phyloP scores from a whole-genome alignment of 352 stramenopile genomes.

The Globisporangium iwayamae region DNA sequence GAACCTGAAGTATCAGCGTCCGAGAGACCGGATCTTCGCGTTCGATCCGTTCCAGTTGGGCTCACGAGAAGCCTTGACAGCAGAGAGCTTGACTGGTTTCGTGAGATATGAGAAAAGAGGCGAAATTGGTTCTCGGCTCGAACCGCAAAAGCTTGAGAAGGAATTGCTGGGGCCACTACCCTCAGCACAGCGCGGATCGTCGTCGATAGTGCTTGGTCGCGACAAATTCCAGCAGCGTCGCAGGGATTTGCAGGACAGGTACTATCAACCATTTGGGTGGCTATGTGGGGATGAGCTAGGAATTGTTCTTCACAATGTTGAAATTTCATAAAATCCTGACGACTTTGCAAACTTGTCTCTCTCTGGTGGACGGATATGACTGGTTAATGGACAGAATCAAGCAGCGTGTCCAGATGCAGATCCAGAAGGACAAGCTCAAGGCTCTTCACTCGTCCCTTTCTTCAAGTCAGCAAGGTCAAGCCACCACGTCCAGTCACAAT shows the following conservation, averaged over 20 bases:
- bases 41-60: slow-evolving; percentile 33
- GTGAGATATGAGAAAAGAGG: slow-evolving; percentile 3
- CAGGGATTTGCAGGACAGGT: slow-evolving; percentile 31
- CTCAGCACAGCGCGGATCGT: background rate
- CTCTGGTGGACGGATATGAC: background rate
- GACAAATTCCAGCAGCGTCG: slow-evolving; percentile 24
- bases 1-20: slow-evolving; percentile 6
- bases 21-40: slow-evolving; percentile 24
- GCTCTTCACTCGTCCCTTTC: background rate
- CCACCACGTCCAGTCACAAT: background rate
- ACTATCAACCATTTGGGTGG: background rate
- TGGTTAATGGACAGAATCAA: slow-evolving; percentile 14
- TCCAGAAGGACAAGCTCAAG: slow-evolving; percentile 10
- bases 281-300: background rate
- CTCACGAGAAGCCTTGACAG: background rate
- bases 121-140: slow-evolving; percentile 8
- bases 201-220: background rate
- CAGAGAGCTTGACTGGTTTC: background rate
- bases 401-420: slow-evolving; percentile 3
- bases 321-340: background rate
- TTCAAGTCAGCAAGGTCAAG: background rate
- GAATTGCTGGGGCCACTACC: slow-evolving; percentile 11
- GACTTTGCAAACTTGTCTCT: background rate
- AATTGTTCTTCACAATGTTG: background rate
- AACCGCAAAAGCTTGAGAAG: background rate